Evolutionary conservation across 2,329 filamentous ascomycete genomes (phyloP), one percentile per base, ranked within the genome.

Genomic region (Beauveria bassiana): DNA sequence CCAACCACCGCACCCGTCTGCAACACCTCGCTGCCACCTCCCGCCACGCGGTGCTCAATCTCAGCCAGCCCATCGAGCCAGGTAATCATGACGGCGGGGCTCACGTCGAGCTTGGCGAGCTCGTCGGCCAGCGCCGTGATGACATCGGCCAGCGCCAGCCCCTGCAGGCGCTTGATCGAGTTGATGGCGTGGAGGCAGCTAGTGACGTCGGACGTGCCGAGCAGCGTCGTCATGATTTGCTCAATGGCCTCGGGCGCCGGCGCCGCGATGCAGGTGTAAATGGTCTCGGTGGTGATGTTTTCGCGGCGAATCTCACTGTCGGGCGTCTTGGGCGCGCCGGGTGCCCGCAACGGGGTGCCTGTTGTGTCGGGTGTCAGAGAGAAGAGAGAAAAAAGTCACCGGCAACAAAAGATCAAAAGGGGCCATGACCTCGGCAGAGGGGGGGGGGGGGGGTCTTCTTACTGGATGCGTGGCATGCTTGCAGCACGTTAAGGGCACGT

Each of bases 221-320:
- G 83, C 38, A 99, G 81, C 0, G 91, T 96, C 66, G 88, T 83
- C 66, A 93, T 81, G 59, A 99, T 98, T 68, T 89, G 86, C 66
- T 85, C 82, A 70, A 98, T 91, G 68, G 96, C 93, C 26, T 88
- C 86, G 0, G 95, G 95, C 67, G 96, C 93, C 4, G 95, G 95
- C 1, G 93, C 93, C 9, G 95, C 95, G 71, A 99, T 96, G 75
- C 95, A 99, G 74, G 92, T 93, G 80, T 97, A 99, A 70, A 99
- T 98, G 8, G 90, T 91, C 72, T 96, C 89, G 42, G 90, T 96
- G 66, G 97, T 96, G 67, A 91, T 84, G 63, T 68, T 81, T 34
- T 98, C 93, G 46, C 91, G 83, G 61, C 88, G 80, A 31, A 93
- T 85, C 59, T 87, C 82, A 75, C 83, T 79, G 64, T 88, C 78